Base-by-base conservation (phyloP, 495 filamentous ascomycete species). In the Usnea hakonensis region DNA sequence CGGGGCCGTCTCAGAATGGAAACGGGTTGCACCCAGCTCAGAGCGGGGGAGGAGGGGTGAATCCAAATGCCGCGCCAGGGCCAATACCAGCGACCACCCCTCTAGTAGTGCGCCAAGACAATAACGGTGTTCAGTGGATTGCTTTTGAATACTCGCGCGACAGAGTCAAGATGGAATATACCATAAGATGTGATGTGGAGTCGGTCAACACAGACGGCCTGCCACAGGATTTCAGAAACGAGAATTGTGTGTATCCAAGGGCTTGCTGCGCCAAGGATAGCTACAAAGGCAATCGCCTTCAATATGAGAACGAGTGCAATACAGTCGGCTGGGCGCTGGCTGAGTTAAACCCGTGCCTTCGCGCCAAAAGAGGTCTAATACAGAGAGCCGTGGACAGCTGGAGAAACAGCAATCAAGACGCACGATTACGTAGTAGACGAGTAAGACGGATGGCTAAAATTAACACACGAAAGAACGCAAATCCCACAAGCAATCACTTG, bases 91-190 rank as follows among this genome's bases (percentile, higher is more conserved):
- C 94, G 1, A 98, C 94, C 16, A 97, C 94, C 0, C 94, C 94
- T 0, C 77, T 96, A 6, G 93, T 98, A 9, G 94, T 97, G 41
- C 81, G 93, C 63, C 93, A 97, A 73, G 94, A 97, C 69, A 88
- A 89, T 69, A 97, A 96, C 66, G 94, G 94, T 19, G 94, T 97
- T 14, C 94, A 98, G 71, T 97, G 94, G 94, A 98, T 98, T 65
- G 90, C 91, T 4, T 98, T 98, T 62, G 94, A 98, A 70, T 98
- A 98, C 73, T 97, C 95, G 19, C 85, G 94, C 32, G 94, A 98
- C 72, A 82, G 94, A 35, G 91, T 98, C 65, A 98, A 98, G 83
- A 96, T 97, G 91, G 94, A 96, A 73, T 98, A 98, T 74, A 96
- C 91, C 1, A 98, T 98, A 70, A 87, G 94, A 38, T 98, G 94